Conservation (phyloP, 768 basidiomycete species). For the Pleurotus ostreatus region DNA sequence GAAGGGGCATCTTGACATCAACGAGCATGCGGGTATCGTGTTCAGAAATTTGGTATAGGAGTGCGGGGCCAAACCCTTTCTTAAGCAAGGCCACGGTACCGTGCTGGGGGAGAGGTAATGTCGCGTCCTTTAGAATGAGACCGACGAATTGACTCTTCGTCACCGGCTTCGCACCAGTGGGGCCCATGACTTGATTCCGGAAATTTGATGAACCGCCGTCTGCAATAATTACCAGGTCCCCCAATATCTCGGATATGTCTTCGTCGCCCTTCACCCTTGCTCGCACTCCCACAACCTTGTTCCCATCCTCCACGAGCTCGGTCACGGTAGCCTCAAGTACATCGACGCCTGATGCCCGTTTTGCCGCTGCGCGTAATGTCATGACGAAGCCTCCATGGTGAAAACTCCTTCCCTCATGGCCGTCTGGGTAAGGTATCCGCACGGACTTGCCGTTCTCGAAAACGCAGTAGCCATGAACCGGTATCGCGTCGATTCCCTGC, state of each 20-base stretch:
- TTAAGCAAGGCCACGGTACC: constrained; percentile 78
- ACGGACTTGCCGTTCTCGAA: constrained; percentile 63
- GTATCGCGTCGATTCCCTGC: constrained; percentile 86
- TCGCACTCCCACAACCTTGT: constrained; percentile 61
- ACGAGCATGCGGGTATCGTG: constrained; percentile 92
- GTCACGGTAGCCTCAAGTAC: constrained; percentile 84
- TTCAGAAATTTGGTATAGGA: constrained; percentile 88
- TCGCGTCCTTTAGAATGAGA: constrained; percentile 72
- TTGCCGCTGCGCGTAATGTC: constrained; percentile 66
- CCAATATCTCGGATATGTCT: constrained; percentile 40
- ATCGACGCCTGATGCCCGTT: constrained; percentile 59
- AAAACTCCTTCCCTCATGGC: constrained; percentile 76
- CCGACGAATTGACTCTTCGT: constrained; percentile 84
- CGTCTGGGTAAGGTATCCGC: constrained; percentile 83
- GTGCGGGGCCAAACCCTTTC: constrained; percentile 79
- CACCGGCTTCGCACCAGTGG: constrained; percentile 40
- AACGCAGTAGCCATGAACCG: constrained; percentile 84
- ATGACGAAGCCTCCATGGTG: constrained; percentile 93
- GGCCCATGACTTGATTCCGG: constrained; percentile 62
- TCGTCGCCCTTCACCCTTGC: constrained; percentile 46
- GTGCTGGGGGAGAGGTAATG: constrained; percentile 68
- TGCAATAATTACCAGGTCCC: constrained; percentile 81
- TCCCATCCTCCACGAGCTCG: constrained; percentile 60
- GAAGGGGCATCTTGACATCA: constrained; percentile 82
- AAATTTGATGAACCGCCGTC: constrained; percentile 98